Evolutionary conservation across 306 rosid species (phyloP).

Genomic region (Quercus cerris): DNA sequence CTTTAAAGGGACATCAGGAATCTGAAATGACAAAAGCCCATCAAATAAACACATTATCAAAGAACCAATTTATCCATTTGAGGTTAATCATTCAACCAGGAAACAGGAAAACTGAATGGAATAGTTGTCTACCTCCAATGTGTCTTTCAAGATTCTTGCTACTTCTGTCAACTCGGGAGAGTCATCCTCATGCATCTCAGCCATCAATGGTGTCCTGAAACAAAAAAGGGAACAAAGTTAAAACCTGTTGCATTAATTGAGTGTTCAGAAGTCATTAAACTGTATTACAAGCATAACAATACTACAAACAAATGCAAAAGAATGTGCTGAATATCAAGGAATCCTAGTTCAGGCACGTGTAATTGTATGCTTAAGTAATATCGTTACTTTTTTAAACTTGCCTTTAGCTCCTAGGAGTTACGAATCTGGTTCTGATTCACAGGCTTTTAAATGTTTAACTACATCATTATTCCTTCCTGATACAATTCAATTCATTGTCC

Average conservation of each 20-base stretch:
- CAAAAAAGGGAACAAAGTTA: constrained; percentile 10
- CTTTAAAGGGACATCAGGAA: constrained; percentile 57
- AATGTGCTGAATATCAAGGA: neutral
- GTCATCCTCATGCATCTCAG: constrained; percentile 83
- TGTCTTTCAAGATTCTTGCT: constrained; percentile 50
- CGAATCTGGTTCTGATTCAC: neutral
- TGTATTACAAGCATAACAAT: neutral
- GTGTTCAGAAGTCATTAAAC: neutral
- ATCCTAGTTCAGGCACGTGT: neutral
- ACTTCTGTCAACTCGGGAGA: constrained; percentile 75
- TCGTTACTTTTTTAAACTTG: neutral
- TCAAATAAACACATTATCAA: neutral
- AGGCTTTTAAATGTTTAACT: neutral
- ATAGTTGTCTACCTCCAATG: constrained; percentile 53
- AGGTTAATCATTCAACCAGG: neutral
- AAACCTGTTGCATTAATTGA: constrained; percentile 3
- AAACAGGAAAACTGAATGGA: neutral
- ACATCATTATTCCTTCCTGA: neutral
- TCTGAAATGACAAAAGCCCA: constrained; percentile 43
- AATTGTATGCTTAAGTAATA: neutral
- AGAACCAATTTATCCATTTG: neutral
- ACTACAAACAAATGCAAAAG: neutral
- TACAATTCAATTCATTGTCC: neutral
- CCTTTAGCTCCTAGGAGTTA: neutral
- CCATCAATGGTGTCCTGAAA: constrained; percentile 74